These are phyloP conservation scores for Bidens hawaiensis DNA, from an alignment of 140 eudicot species.

Conservation along the genomic window DNA sequence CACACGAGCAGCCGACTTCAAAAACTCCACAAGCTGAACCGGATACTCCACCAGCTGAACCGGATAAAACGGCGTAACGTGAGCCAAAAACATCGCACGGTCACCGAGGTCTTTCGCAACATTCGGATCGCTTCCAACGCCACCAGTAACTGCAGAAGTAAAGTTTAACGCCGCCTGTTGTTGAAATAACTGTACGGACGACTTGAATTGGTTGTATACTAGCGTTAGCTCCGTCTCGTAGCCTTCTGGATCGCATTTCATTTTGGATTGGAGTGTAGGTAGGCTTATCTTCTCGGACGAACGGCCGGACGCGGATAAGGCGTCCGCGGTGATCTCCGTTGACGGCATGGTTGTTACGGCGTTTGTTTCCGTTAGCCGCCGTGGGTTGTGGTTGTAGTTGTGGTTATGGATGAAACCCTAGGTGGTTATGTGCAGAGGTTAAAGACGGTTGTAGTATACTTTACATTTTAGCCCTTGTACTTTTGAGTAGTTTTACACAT, in stretches of 20 bases:
- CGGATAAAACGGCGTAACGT: slow-evolving; percentile 77
- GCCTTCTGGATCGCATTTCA: slow-evolving; percentile 91
- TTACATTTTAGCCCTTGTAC: slow-evolving; percentile 6
- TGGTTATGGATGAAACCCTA: slow-evolving; percentile 13
- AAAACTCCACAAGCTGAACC: slow-evolving; percentile 51
- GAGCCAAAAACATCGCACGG: slow-evolving; percentile 83
- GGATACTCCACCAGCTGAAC: slow-evolving; percentile 48
- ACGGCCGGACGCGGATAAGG: slow-evolving; percentile 67
- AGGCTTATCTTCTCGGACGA: slow-evolving; percentile 65
- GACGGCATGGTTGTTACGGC: slow-evolving; percentile 24
- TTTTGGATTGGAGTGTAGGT: slow-evolving; percentile 68
- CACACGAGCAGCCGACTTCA: slow-evolving; percentile 51
- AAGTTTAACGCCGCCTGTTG: slow-evolving; percentile 78
- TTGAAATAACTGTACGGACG: slow-evolving; percentile 67
- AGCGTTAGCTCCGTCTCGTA: slow-evolving; percentile 58
- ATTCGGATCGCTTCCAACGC: slow-evolving; percentile 53
- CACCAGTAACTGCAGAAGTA: slow-evolving; percentile 53
- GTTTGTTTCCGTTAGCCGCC: neutral
- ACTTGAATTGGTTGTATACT: slow-evolving; percentile 75
- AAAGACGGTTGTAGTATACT: neutral
- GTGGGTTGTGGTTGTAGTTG: too few species aligned
- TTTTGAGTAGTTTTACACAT: neutral
- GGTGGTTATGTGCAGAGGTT: too few species aligned
- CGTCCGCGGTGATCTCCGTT: slow-evolving; percentile 42
- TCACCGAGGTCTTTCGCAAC: slow-evolving; percentile 82